Conservation (phyloP, 169 alveolate genomes). For the Plasmodium berghei region DNA sequence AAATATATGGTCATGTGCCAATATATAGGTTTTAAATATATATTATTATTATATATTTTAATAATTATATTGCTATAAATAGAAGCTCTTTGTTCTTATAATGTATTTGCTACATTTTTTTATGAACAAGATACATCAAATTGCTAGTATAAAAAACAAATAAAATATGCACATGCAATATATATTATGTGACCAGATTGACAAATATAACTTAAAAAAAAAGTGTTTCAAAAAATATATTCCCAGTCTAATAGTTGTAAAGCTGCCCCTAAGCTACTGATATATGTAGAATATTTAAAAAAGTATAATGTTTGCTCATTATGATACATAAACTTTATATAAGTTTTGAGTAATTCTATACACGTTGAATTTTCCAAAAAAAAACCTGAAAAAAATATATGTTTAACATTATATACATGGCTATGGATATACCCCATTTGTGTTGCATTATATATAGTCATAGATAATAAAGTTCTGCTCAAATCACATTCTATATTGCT, state of each 20-base stretch:
- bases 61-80: no score
- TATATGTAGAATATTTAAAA: slow-evolving; percentile 8
- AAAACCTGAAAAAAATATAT: slow-evolving; percentile 49
- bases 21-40: no score
- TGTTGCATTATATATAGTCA: slow-evolving; percentile 39
- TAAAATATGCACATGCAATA: no score
- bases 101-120: no score
- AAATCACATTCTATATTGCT: slow-evolving; percentile 36
- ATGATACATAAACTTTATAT: slow-evolving; percentile 36
- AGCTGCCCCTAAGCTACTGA: slow-evolving; percentile 64
- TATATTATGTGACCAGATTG: no score
- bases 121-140: no score
- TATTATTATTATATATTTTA: no score
- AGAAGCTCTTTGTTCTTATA: no score
- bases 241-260: slow-evolving; percentile 24
- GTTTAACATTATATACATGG: slow-evolving; percentile 20
- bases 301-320: slow-evolving; percentile 44
- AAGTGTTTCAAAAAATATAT: not conserved
- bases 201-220: no score
- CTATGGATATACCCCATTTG: slow-evolving; percentile 46
- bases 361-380: slow-evolving; percentile 34
- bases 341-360: slow-evolving; percentile 22
- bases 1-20: no score
- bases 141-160: no score
- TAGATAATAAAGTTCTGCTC: slow-evolving; percentile 41